Evolutionary conservation across 2,329 filamentous ascomycete genomes (phyloP).

Genomic region (Trichoderma asperellum): DNA sequence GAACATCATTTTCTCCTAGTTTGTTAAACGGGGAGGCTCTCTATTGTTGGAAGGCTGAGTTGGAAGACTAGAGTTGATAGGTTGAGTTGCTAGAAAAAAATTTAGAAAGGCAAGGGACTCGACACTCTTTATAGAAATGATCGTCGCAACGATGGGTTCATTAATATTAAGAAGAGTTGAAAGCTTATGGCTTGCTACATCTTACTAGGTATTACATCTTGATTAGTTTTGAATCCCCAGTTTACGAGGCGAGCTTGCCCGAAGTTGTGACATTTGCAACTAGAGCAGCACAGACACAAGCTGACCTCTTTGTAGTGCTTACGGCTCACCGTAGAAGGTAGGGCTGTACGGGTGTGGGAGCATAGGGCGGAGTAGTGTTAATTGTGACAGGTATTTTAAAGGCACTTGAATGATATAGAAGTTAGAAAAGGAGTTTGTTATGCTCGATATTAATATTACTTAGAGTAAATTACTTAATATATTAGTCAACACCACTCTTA

Average conservation of each 20-base stretch:
- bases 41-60: constrained; percentile 7
- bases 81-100: neutral
- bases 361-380: neutral
- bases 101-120: neutral
- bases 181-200: neutral
- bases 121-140: constrained; percentile 22
- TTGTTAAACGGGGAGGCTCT: neutral
- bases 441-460: neutral
- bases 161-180: neutral
- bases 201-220: neutral
- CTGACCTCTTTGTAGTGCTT: constrained; percentile 10
- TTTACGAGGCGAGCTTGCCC: neutral
- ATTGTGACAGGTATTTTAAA: neutral
- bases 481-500: neutral
- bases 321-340: neutral
- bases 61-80: neutral
- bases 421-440: neutral
- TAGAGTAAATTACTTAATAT: neutral
- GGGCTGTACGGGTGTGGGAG: neutral
- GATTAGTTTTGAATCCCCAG: neutral
- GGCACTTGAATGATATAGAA: neutral
- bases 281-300: neutral
- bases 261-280: neutral
- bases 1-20: neutral
- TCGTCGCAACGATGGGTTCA: neutral